Base-by-base conservation (phyloP, 305 asterid species). In the Withania somnifera region DNA sequence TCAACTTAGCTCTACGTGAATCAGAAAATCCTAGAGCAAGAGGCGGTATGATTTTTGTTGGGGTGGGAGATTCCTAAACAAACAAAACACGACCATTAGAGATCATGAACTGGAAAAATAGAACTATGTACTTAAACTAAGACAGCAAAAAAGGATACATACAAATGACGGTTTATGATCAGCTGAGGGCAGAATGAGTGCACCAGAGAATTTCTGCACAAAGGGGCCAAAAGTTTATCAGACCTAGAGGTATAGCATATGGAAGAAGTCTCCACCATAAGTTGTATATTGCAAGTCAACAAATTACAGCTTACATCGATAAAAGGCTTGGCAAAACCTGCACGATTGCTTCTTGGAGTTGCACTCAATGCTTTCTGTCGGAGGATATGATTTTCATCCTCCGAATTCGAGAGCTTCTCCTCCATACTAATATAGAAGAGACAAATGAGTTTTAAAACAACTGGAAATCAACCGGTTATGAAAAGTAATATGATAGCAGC, bases 41-140 rank as follows among this genome's bases (percentile, higher is more conserved):
- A 26, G 96, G 95, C 50, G 88, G 87, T 61, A 96, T 86, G 51
- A 82, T 83, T 92, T 96, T 96, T 85, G 98, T 90, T 40, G 99
- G 98, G 76, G 98, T 93, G 56, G 99, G 98, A 67, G 99, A 90
- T 85, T 96, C 99, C 99, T 96, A 87, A 66, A 71, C 79, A 82
- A 84, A 80, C 53, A 86, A 82, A 83, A 47, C 28, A 85, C n/a
- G 32, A 47, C 40, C 15, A 19, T 75, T 40, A 66, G 86, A 30
- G 78, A 82, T 71, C 83, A 86, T 26, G 84, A 51, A 47, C 71
- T 61, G 79, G 69, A 78, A 34, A 30, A 40, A 26, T 53, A 45
- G 45, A 32, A 45, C 56, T 60, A 36, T 17, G 20, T 50, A 51
- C 77, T 79, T 42, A 66, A 80, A 78, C 57, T 63, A 63, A 69